These are phyloP conservation scores for Dryas alaskensis DNA, from an alignment of 306 rosid species.

Conservation along the genomic window DNA sequence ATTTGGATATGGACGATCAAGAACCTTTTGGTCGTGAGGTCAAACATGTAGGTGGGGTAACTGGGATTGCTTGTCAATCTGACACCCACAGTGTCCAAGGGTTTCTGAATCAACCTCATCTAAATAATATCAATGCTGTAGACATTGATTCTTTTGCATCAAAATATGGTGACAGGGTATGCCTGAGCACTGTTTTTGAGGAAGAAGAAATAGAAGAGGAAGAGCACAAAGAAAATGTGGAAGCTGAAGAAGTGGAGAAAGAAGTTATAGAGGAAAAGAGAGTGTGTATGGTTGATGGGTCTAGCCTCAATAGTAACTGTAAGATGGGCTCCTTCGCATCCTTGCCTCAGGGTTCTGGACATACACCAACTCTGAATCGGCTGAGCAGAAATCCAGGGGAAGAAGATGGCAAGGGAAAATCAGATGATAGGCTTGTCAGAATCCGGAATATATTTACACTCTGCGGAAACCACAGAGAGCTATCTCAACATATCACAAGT, in stretches of 20 bases:
- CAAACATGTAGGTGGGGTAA: slow-evolving; percentile 41
- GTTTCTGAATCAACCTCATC: slow-evolving; percentile 32
- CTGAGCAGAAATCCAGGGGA: slow-evolving; percentile 35
- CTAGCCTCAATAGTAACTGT: slow-evolving; percentile 17
- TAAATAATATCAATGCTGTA: slow-evolving; percentile 27
- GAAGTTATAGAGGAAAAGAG: slow-evolving; percentile 88
- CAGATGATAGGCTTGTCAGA: slow-evolving; percentile 45
- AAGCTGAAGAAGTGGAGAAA: slow-evolving; percentile 71
- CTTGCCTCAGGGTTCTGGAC: slow-evolving; percentile 22
- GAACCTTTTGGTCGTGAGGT: slow-evolving; percentile 59
- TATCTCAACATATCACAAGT: slow-evolving; percentile 52
- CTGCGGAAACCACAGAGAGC: slow-evolving; percentile 90
- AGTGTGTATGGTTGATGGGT: slow-evolving; percentile 50
- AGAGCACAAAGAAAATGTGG: slow-evolving; percentile 41
- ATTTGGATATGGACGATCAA: slow-evolving; percentile 94
- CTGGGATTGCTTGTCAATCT: slow-evolving; percentile 30
- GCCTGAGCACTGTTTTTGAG: slow-evolving; percentile 87
- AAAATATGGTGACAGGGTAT: slow-evolving; percentile 45
- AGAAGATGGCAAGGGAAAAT: slow-evolving; percentile 40
- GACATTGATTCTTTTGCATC: slow-evolving; percentile 43
- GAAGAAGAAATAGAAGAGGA: slow-evolving; percentile 67
- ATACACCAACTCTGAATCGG: slow-evolving; percentile 22
- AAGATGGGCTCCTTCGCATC: slow-evolving; percentile 17
- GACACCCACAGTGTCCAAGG: slow-evolving; percentile 34
- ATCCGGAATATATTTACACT: slow-evolving; percentile 88